A percentile compares a stretch with the other conserved stretches of the same genome.
phyloP scores from a whole-genome alignment of 768 basidiomycete species.

The Xerocomellus intermedius region DNA sequence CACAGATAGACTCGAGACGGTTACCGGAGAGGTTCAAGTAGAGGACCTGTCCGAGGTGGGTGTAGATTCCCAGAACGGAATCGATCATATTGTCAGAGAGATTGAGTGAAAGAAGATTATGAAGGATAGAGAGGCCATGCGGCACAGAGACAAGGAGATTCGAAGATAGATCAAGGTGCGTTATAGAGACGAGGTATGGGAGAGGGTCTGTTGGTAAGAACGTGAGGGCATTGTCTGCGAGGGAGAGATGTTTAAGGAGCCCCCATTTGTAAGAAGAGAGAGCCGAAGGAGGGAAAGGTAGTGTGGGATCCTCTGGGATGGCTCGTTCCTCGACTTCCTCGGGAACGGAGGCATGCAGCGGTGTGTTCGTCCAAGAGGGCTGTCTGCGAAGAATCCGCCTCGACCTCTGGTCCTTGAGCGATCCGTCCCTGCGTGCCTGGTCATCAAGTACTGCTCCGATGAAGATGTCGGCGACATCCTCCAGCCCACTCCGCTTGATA shows the following conservation, averaged over 20 bases:
- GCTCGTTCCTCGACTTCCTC: conserved; percentile 42
- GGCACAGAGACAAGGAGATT: conserved; percentile 92
- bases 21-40: conserved; percentile 81
- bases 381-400: conserved; percentile 46
- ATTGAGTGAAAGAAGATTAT: conserved; percentile 86
- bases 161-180: conserved; percentile 85
- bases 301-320: conserved; percentile 19
- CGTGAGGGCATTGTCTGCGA: conserved; percentile 79
- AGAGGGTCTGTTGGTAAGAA: conserved; percentile 71
- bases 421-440: conserved; percentile 60
- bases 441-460: conserved; percentile 77
- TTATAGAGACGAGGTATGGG: conserved; percentile 67
- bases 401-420: conserved; percentile 44
- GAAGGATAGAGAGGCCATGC: conserved; percentile 65
- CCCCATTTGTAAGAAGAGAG: conserved; percentile 70
- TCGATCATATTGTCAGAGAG: conserved; percentile 98
- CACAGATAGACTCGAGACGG: conserved; percentile 91
- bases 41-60: conserved; percentile 72
- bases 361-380: conserved; percentile 48
- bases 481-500: conserved; percentile 75
- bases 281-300: conserved; percentile 31
- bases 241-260: conserved; percentile 69
- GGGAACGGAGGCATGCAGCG: conserved; percentile 55
- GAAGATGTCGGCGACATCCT: conserved; percentile 78
- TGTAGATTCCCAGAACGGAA: conserved; percentile 86